Conservation (phyloP, 1,284 basidiomycete genomes). For the Ganoderma multipileum region DNA sequence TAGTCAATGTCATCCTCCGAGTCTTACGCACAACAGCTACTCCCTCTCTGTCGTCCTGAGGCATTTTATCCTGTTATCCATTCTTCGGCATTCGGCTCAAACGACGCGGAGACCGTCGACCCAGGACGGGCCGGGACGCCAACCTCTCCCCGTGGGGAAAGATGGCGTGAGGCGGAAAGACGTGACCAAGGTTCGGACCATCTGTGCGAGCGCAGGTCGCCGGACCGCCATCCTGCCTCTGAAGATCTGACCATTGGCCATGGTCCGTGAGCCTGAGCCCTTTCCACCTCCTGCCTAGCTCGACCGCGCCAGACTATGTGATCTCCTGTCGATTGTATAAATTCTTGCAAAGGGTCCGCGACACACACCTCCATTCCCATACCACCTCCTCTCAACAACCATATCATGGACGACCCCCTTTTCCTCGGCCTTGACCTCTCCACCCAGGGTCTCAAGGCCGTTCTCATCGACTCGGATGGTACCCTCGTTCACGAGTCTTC, state of each 20-base stretch:
- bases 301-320: constrained; percentile 5
- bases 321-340: constrained; percentile 18
- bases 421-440: constrained; percentile 91
- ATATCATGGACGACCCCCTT: constrained; percentile 45
- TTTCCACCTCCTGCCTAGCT: neutral
- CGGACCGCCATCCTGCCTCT: constrained; percentile 1
- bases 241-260: neutral
- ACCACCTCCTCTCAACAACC: constrained; percentile 1
- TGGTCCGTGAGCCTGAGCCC: neutral
- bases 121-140: neutral
- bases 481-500: constrained; percentile 74
- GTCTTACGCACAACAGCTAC: no score
- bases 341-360: neutral
- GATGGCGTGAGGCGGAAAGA: neutral
- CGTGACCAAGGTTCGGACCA: no score
- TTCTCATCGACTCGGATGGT: constrained; percentile 68
- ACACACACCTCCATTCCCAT: neutral
- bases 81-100: neutral
- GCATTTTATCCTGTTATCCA: no score
- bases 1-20: no score
- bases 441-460: constrained; percentile 87
- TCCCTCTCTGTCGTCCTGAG: no score
- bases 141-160: neutral
- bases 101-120: neutral
- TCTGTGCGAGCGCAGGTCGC: neutral